These are phyloP conservation scores for Colletotrichum incanum DNA, from an alignment of 2,329 filamentous ascomycete genomes.

Conservation along the genomic window DNA sequence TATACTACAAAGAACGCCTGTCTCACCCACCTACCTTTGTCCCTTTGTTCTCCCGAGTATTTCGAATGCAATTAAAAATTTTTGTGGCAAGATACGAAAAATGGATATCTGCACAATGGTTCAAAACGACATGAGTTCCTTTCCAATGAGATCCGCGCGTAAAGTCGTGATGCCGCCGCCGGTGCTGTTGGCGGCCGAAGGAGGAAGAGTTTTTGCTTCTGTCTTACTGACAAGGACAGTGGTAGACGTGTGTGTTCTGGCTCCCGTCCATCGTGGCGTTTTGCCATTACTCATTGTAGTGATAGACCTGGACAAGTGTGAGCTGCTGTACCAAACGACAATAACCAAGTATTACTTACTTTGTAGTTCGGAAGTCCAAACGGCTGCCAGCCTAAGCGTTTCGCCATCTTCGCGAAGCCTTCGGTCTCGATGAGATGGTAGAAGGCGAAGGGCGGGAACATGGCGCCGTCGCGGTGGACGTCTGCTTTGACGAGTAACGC, in stretches of 20 bases:
- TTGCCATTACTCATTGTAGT: conserved; percentile 83
- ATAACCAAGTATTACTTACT: conserved; percentile 67
- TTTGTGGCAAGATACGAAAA: conserved; percentile 37
- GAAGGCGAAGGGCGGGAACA: conserved; percentile 98
- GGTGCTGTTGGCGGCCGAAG: conserved; percentile 8
- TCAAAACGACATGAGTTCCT: conserved; percentile 28
- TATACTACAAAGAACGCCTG: conserved; percentile 39
- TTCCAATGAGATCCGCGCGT: conserved; percentile 34
- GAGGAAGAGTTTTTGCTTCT: neutral
- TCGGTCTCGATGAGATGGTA: conserved; percentile 98
- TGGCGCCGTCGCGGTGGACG: conserved; percentile 96
- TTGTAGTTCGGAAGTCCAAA: conserved; percentile 97
- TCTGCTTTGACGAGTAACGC: conserved; percentile 95
- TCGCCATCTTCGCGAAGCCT: conserved; percentile 98
- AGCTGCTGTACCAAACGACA: conserved; percentile 12
- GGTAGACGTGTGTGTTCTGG: conserved; percentile 14
- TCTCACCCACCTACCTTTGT: conserved; percentile 8
- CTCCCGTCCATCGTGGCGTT: conserved; percentile 7
- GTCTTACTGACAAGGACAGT: neutral
- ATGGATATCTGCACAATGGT: conserved; percentile 33
- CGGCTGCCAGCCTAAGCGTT: conserved; percentile 86
- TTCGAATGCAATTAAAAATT: conserved; percentile 29
- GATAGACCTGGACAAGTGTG: conserved; percentile 76
- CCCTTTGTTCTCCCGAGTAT: neutral
- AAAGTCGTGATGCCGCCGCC: conserved; percentile 35